Conservation (phyloP, 2,329 filamentous ascomycete species). For the Alternaria sp. region DNA sequence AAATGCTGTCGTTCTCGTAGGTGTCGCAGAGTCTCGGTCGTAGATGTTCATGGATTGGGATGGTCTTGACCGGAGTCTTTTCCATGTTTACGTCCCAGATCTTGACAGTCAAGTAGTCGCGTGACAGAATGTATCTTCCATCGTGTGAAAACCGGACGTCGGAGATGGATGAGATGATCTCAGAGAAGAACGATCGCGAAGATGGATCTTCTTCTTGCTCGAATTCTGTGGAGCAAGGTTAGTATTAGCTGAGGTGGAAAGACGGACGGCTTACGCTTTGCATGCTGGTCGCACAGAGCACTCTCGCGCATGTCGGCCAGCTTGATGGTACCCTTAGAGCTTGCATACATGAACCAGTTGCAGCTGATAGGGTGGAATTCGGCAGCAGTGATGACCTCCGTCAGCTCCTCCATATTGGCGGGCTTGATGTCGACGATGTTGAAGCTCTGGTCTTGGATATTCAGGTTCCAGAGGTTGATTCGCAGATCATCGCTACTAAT, state of each 20-base stretch:
- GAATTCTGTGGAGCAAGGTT: conserved; percentile 70
- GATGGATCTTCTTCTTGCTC: conserved; percentile 98
- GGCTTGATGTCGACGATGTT: conserved; percentile 99
- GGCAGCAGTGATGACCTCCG: conserved; percentile 96
- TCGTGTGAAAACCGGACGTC: conserved; percentile 98
- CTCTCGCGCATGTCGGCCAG: conserved; percentile 98
- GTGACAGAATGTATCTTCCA: conserved; percentile 93
- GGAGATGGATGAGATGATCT: conserved; percentile 99
- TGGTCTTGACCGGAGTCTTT: conserved; percentile 94
- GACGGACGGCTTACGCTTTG: conserved; percentile 77
- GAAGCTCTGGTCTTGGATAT: conserved; percentile 99
- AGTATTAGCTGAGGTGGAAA: not conserved
- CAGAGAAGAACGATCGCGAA: conserved; percentile 97
- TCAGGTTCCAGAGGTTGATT: conserved; percentile 98
- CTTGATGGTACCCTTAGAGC: conserved; percentile 98
- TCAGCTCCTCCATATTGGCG: conserved; percentile 99
- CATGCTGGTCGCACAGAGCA: conserved; percentile 92
- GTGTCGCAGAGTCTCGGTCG: conserved; percentile 94
- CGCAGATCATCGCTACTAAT: conserved; percentile 98
- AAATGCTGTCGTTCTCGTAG: conserved; percentile 99
- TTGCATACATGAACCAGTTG: conserved; percentile 99
- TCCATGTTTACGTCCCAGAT: conserved; percentile 99
- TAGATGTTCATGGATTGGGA: conserved; percentile 97
- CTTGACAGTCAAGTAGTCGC: conserved; percentile 98
- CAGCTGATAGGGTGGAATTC: conserved; percentile 97